Evolutionary conservation across 1,284 basidiomycete species (phyloP), one percentile per base, ranked within the genome.

Genomic region (Marasmius tenuissimus): DNA sequence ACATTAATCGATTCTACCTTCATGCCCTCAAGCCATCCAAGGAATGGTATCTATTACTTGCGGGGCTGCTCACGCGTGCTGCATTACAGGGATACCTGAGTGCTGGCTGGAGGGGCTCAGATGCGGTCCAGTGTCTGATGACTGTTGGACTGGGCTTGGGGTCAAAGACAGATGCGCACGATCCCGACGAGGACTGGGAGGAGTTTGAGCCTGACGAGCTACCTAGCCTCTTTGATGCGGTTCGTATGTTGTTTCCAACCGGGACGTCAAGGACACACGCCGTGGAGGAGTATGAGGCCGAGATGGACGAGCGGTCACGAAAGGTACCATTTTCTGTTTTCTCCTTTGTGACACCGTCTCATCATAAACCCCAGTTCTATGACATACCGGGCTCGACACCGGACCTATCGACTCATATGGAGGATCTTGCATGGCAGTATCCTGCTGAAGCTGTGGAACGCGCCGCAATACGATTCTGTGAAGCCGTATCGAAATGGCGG

Each of bases 21-120:
- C 72, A 78, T 52, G 85, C 86, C 1, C 72, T 91, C 42, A 79
- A 81, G 1, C 91, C 91, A 1, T 88, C 90, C 37, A 76, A 83
- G 37, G 85, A 87, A 63, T 94, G 93, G 93, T 94, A 93, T 73
- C 81, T 88, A 72, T 79, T 94, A 8, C 78, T 94, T 9, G 85
- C 84, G 0, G 87, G 89, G 1, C 75, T 94, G 27, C 77, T 93
- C 27, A 92, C 91, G 3, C 84, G 92, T 27, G 90, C 91, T 0
- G 89, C 86, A 33, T 75, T 94, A 57, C 92, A 94, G 69, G 93
- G 92, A 0, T 94, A 93, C 70, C 77, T 94, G 50, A 87, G 86
- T 5, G 87, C 85, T 11, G 88, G 88, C 0, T 94, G 93, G 93
- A 82, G 81, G 39, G 89, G 92, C 0, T 77, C 83, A 1, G 81